These are phyloP conservation scores for Furcasterigmium sp. DNA, from an alignment of 2,329 filamentous ascomycete genomes.

Conservation along the genomic window DNA sequence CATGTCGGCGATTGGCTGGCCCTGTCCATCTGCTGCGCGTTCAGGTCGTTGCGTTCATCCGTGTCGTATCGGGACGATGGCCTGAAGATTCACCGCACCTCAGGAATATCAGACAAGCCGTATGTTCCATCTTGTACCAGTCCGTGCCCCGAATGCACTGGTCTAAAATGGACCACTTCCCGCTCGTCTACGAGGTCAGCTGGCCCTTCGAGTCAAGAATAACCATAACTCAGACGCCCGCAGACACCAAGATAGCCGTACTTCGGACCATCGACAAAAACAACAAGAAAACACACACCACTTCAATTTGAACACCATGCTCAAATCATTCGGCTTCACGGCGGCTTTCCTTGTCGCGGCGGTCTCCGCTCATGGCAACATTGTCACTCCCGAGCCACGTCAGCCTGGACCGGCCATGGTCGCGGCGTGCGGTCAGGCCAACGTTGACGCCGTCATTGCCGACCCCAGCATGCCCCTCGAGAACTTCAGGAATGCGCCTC, in stretches of 20 bases:
- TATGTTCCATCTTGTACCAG: too few species aligned
- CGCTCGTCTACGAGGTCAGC: not conserved
- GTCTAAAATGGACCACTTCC: not conserved
- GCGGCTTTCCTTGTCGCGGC: slow-evolving; percentile 10
- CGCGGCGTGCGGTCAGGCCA: slow-evolving; percentile 35
- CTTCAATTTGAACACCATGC: slow-evolving; percentile 1
- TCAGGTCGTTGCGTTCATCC: not conserved
- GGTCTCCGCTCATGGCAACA: slow-evolving; percentile 37
- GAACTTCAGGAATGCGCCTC: slow-evolving; percentile 15
- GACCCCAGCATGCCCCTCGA: slow-evolving; percentile 30
- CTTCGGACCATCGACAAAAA: not conserved
- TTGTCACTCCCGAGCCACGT: slow-evolving; percentile 35
- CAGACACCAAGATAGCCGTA: not conserved
- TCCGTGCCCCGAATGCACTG: not conserved
- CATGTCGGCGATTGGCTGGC: too few species aligned
- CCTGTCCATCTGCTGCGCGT: not conserved
- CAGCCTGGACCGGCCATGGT: slow-evolving; percentile 35
- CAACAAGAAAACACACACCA: not conserved
- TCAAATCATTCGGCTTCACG: slow-evolving; percentile 7
- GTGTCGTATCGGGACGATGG: too few species aligned
- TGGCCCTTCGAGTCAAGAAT: not conserved
- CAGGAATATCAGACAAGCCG: not conserved
- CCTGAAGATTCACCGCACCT: not conserved
- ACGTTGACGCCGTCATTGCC: slow-evolving; percentile 24
- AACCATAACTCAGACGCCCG: not conserved